Conservation (phyloP, 495 filamentous ascomycete genomes). For the Glarea lozoyensis region DNA sequence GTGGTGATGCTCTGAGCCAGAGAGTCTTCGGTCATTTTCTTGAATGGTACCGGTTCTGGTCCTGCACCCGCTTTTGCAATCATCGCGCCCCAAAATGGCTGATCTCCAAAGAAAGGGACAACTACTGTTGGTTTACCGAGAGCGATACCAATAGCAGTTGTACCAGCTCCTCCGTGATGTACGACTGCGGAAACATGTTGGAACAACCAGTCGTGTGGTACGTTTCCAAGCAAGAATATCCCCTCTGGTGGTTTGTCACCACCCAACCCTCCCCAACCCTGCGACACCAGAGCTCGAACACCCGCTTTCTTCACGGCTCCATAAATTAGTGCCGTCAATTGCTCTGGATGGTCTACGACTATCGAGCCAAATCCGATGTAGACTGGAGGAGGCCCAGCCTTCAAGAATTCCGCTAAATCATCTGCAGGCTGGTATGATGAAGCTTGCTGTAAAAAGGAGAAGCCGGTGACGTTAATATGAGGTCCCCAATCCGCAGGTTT, state of each 20-base stretch:
- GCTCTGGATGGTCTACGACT: conserved; percentile 62
- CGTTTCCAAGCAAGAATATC: conserved; percentile 60
- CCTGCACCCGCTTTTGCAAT: conserved; percentile 64
- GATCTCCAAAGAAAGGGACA: conserved; percentile 80
- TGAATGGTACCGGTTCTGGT: conserved; percentile 65
- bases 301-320: conserved; percentile 55
- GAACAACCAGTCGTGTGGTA: conserved; percentile 76
- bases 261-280: conserved; percentile 73
- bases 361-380: conserved; percentile 82
- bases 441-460: conserved; percentile 59
- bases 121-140: conserved; percentile 63
- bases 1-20: conserved; percentile 61
- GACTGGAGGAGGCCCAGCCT: conserved; percentile 57
- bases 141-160: conserved; percentile 65
- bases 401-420: conserved; percentile 54
- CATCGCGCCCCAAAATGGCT: conserved; percentile 77
- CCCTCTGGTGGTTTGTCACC: conserved; percentile 48
- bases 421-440: conserved; percentile 51
- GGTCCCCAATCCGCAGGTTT: conserved; percentile 71
- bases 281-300: conserved; percentile 65
- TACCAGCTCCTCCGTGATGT: conserved; percentile 78
- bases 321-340: conserved; percentile 56
- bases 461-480: conserved; percentile 63
- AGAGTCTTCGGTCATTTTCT: conserved; percentile 53
- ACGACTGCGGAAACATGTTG: conserved; percentile 63